Percentiles rank a stretch among this genome's conserved stretches.
Conservation (phyloP, 495 filamentous ascomycete genomes). For the Evernia prunastri region DNA sequence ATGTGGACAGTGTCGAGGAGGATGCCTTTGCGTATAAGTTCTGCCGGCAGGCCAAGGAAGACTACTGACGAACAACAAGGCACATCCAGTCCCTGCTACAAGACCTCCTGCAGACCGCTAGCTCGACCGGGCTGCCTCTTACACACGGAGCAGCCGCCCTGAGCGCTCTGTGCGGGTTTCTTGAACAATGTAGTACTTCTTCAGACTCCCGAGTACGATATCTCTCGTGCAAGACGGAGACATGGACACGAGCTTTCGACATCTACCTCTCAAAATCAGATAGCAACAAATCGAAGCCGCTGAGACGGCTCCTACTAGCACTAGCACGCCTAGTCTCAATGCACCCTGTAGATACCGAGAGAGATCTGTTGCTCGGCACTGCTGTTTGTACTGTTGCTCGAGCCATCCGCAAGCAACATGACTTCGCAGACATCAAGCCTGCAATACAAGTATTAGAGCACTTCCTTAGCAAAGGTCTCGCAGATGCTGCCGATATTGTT, state of each 20-base stretch:
- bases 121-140: conserved; percentile 34
- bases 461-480: conserved; percentile 48
- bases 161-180: conserved; percentile 43
- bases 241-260: conserved; percentile 56
- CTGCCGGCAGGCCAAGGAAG: not conserved
- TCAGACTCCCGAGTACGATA: conserved; percentile 30
- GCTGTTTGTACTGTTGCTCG: conserved; percentile 31
- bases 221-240: conserved; percentile 43
- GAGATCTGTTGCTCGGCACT: conserved; percentile 35
- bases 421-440: conserved; percentile 53
- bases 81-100: not conserved
- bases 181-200: conserved; percentile 41
- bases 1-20: not conserved
- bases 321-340: conserved; percentile 47
- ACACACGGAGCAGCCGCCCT: conserved; percentile 40
- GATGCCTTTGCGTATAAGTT: conserved; percentile 15
- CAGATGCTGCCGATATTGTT: conserved; percentile 34
- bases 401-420: conserved; percentile 45
- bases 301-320: conserved; percentile 64
- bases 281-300: conserved; percentile 63
- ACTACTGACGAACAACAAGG: conserved; percentile 6
- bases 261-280: conserved; percentile 71
- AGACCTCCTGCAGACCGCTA: conserved; percentile 19
- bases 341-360: conserved; percentile 39
- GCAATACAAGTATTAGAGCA: conserved; percentile 54